Evolutionary conservation across 163 green algal genomes (phyloP), one percentile per base, ranked within the genome.

Genomic region (Trebouxiophyceae sp.): DNA sequence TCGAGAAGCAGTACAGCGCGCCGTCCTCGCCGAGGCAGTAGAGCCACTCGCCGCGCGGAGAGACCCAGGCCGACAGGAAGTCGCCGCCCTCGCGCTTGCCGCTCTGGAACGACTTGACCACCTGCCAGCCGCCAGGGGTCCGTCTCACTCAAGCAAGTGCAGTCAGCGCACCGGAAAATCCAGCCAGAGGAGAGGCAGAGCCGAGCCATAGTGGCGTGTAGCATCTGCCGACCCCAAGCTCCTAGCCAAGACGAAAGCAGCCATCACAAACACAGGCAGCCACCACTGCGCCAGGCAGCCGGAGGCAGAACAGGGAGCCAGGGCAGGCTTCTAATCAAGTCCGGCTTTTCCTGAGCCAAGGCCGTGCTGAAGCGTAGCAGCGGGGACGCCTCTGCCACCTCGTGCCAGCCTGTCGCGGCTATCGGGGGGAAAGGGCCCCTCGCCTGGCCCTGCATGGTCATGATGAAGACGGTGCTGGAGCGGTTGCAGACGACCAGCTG

Each of bases 1-100:
- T 72, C 31, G 60, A 74, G 77, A 97, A 98, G 77, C 83, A 93
- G 76, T 96, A 95, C 50, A 98, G 70, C 24, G 78, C 88, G 64
- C 74, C 82, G 67, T 96, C 89, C 69, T 96, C 89, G 12, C 83
- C 84, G 63, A 97, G 69, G 72, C 81, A 90, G 80, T 97, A 96
- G 19, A 93, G 75, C 81, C 77, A 97, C 39, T 94, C 92, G 32
- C 90, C 91, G 23, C 87, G 80, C 1, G 90, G 87, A 5, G 87
- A 96, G 2, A 91, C 24, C 26, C 65, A 76, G 6, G 76, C 82
- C 2, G 81, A 77, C 31, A 96, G 63, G 70, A 97, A 96, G 68
- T 95, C 88, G 33, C 83, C 83, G 23, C 79, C 83, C 61, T 88
- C 77, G 27, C 72, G 70, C 72, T 91, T 91, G 3, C 83, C 88